Evolutionary conservation across 78 protist genomes (phyloP).

Genomic region (Creolimax fragrantissima): DNA sequence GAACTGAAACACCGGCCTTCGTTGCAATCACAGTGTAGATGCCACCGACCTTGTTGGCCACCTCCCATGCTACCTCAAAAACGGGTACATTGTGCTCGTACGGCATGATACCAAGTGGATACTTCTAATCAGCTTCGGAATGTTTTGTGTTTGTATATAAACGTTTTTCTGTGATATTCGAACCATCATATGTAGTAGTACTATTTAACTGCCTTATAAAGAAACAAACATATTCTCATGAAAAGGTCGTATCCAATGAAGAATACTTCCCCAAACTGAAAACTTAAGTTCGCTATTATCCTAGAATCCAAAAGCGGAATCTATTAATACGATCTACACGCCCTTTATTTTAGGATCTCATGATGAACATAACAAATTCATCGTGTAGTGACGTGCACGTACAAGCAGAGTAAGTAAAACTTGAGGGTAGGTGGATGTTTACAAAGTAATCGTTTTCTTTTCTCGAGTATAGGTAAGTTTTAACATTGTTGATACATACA

Average conservation of each 20-base stretch:
- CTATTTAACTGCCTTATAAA: too few relatives aligned
- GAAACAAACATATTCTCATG: neutral
- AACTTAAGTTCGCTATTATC: neutral
- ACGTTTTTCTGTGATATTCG: neutral
- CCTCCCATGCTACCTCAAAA: conserved; percentile 48
- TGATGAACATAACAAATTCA: too few relatives aligned
- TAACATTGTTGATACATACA: too few relatives aligned
- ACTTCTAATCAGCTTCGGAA: neutral
- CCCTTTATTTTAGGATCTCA: neutral
- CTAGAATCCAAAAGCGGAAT: neutral
- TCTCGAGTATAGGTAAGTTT: too few relatives aligned
- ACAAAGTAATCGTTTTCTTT: too few relatives aligned
- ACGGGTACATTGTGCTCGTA: conserved; percentile 8
- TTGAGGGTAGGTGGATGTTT: too few relatives aligned
- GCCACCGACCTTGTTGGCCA: conserved; percentile 63
- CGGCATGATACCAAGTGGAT: neutral
- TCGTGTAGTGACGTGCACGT: too few relatives aligned
- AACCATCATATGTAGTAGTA: neutral
- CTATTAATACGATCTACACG: neutral
- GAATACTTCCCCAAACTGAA: neutral
- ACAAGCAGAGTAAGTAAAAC: too few relatives aligned
- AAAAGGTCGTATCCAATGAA: neutral
- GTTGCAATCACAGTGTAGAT: conserved; percentile 72
- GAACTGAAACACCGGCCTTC: conserved; percentile 46
- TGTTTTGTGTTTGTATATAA: neutral